Conservation (phyloP, 2,329 filamentous ascomycete genomes). For the Nigrospora sphaerica region DNA sequence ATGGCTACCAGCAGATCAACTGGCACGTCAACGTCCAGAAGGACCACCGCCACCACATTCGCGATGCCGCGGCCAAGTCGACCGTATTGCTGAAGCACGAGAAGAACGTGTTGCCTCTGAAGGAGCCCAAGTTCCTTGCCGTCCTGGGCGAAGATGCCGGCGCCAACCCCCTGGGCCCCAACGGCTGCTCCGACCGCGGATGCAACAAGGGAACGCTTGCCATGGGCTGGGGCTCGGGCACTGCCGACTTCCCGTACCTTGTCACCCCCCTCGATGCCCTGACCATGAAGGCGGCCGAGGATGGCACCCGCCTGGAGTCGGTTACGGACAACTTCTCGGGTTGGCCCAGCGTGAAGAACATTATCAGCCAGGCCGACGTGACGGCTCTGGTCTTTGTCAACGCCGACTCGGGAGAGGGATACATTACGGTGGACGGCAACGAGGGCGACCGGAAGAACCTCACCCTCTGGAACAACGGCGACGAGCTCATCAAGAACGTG, state of each 20-base stretch:
- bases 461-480: conserved; percentile 79
- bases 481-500: conserved; percentile 74
- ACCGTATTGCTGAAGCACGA: conserved; percentile 87
- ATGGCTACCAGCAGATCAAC: conserved; percentile 64
- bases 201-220: conserved; percentile 57
- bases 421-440: conserved; percentile 75
- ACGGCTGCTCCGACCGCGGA: conserved; percentile 66
- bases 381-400: conserved; percentile 86
- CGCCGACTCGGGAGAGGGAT: conserved; percentile 79
- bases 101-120: conserved; percentile 65
- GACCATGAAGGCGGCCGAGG: conserved; percentile 52
- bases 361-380: conserved; percentile 57
- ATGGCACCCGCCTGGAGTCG: conserved; percentile 56
- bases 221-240: conserved; percentile 76
- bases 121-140: conserved; percentile 66
- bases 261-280: conserved; percentile 68
- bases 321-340: conserved; percentile 56
- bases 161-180: conserved; percentile 66
- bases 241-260: conserved; percentile 67
- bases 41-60: conserved; percentile 66
- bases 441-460: conserved; percentile 87
- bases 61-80: conserved; percentile 70
- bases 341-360: conserved; percentile 50
- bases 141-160: conserved; percentile 82
- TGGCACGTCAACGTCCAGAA: conserved; percentile 76